Evolutionary conservation across 495 filamentous ascomycete species (phyloP), one percentile per base, ranked within the genome.

Genomic region (Diplogelasinospora grovesii): DNA sequence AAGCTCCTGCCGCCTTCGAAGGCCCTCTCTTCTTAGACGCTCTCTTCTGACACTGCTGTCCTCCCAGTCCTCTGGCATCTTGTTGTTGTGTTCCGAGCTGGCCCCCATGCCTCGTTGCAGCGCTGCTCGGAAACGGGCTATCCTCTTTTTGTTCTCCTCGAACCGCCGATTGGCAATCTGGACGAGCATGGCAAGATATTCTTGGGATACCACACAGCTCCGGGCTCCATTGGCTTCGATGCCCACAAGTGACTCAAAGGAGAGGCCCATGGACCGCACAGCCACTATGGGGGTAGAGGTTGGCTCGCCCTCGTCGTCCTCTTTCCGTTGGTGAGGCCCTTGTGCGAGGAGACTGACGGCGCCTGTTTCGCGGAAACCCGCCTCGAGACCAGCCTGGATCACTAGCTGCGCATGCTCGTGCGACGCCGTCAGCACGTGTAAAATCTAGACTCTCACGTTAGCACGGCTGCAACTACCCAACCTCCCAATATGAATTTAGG

Each of bases 341-440:
- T 31, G 28, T 11, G 8, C 28, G 7, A 59, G 45, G 15, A 59
- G 24, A 22, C 56, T 75, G 33, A 80, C 52, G 5, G 76, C 75
- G n/a, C 90, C 90, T 39, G 83, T 89, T 65, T 97, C 90, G 30
- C 90, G 79, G 55, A 95, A 95, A 1, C 89, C 90, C 8, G 86
- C 80, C 40, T 78, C 75, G 4, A 92, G 66, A 3, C 83, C 90
- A 9, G 83, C 82, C 9, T 74, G 68, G 22, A 94, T 68, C 5
- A 90, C 70, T 6, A 69, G 55, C 28, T 92, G 81, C 3, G 90
- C 87, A 47, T 85, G 75, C 33, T 75, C 57, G 1, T 78, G 70
- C 2, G 81, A 86, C 4, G 84, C 76, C 0, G 88, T 77, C 50
- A 90, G 70, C 29, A 97, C 71, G 48, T 97, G 89, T 3, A 97